Conservation (phyloP, 495 filamentous ascomycete genomes). For the Neurospora sp. region DNA sequence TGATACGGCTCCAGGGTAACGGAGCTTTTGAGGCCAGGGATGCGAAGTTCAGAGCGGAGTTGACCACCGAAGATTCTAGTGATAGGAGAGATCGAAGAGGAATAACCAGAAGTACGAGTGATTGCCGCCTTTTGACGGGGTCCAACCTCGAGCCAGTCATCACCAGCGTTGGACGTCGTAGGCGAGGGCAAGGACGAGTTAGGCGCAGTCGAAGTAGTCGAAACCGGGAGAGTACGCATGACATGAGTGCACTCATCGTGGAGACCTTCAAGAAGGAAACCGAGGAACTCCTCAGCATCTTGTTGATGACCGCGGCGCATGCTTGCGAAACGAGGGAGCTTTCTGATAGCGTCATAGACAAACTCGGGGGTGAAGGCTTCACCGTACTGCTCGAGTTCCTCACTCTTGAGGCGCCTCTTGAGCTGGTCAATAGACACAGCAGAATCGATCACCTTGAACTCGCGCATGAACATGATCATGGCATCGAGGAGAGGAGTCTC, state of each 20-base stretch:
- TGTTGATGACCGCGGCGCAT: constrained; percentile 97
- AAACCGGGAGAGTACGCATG: constrained; percentile 44
- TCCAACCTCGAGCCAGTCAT: constrained; percentile 89
- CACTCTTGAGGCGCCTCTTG: constrained; percentile 59
- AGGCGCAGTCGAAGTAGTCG: constrained; percentile 29
- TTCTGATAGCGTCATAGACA: constrained; percentile 85
- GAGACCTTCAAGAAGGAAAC: constrained; percentile 83
- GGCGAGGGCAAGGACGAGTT: constrained; percentile 30
- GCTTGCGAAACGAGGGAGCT: constrained; percentile 75
- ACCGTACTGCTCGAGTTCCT: constrained; percentile 82
- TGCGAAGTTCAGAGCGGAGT: constrained; percentile 77
- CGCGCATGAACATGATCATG: constrained; percentile 93
- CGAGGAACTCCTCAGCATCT: constrained; percentile 95
- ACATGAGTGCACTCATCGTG: constrained; percentile 85
- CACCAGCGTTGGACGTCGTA: constrained; percentile 28
- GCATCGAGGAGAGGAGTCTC: constrained; percentile 90
- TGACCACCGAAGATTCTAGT: constrained; percentile 93
- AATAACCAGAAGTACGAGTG: constrained; percentile 77
- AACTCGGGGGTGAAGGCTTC: constrained; percentile 90
- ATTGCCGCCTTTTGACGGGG: constrained; percentile 79
- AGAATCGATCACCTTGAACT: constrained; percentile 79
- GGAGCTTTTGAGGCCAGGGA: constrained; percentile 78
- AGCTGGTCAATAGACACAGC: constrained; percentile 65
- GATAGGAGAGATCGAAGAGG: constrained; percentile 66
- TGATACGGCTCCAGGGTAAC: constrained; percentile 91